Evolutionary conservation across 2,329 filamentous ascomycete species (phyloP).

Genomic region (Calonectria crousiana): DNA sequence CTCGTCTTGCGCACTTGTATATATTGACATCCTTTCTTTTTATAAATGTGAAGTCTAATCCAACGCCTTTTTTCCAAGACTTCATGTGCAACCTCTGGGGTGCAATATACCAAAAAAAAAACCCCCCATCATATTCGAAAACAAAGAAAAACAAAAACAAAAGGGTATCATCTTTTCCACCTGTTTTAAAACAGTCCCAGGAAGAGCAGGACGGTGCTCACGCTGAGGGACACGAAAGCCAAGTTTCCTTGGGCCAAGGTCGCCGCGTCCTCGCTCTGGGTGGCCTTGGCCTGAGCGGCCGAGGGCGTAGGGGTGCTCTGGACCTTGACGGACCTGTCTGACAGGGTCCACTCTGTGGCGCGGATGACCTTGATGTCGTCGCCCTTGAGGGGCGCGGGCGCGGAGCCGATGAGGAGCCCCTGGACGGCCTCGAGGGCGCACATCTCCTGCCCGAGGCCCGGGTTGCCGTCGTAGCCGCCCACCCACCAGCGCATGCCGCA

Average conservation of each 20-base stretch:
- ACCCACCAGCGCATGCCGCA: slow-evolving; percentile 76
- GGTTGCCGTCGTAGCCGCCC: slow-evolving; percentile 65
- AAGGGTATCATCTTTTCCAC: neutral
- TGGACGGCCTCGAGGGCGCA: slow-evolving; percentile 73
- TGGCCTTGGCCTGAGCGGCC: slow-evolving; percentile 29
- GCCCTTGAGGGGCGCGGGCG: slow-evolving; percentile 59
- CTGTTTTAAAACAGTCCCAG: slow-evolving; percentile 31
- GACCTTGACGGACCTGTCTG: slow-evolving; percentile 26
- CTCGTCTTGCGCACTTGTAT: slow-evolving; percentile 26
- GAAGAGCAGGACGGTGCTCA: slow-evolving; percentile 35
- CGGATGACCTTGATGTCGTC: slow-evolving; percentile 61
- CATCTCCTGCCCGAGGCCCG: slow-evolving; percentile 74
- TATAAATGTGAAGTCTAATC: slow-evolving; percentile 14
- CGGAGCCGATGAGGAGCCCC: slow-evolving; percentile 63
- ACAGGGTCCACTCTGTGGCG: slow-evolving; percentile 38
- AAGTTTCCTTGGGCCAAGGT: slow-evolving; percentile 29
- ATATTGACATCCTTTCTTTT: neutral
- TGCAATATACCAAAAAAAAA: slow-evolving; percentile 8
- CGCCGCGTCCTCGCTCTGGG: slow-evolving; percentile 37
- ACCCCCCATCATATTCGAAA: slow-evolving; percentile 1
- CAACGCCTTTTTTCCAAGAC: slow-evolving; percentile 34
- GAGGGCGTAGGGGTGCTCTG: slow-evolving; percentile 28
- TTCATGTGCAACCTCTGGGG: slow-evolving; percentile 33
- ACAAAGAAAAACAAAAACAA: slow-evolving; percentile 16
- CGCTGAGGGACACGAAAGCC: slow-evolving; percentile 35